These are phyloP conservation scores for Schizothecium vesticola DNA, from an alignment of 495 filamentous ascomycete genomes.

Conservation along the genomic window DNA sequence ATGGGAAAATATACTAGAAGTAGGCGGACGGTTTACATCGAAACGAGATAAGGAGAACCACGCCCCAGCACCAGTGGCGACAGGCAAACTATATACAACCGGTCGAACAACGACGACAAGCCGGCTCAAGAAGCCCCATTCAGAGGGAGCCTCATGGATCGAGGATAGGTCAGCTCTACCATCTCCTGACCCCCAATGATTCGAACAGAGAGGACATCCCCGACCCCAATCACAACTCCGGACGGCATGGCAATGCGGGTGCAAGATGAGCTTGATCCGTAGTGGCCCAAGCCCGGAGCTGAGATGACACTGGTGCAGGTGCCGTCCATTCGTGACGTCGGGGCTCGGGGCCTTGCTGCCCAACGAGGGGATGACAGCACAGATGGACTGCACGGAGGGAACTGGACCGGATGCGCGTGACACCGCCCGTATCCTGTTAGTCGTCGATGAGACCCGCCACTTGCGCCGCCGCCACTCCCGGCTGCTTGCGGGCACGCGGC, in stretches of 20 bases:
- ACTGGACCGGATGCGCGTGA: constrained; percentile 5
- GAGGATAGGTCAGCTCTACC: constrained; percentile 1
- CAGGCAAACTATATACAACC: not conserved
- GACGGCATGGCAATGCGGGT: not conserved
- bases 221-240: not conserved
- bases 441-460: not conserved
- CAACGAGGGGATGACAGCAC: constrained; percentile 7
- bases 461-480: not conserved
- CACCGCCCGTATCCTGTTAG: not conserved
- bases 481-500: not conserved
- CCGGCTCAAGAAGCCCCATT: not conserved
- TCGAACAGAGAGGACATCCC: not conserved
- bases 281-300: not conserved
- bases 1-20: not conserved
- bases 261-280: not conserved
- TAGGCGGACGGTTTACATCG: not conserved
- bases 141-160: not conserved
- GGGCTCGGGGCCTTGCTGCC: constrained; percentile 5
- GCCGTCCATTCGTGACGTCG: not conserved
- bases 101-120: not conserved
- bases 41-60: not conserved
- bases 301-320: not conserved
- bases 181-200: not conserved
- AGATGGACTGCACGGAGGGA: not conserved
- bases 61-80: not conserved